Base-by-base conservation (phyloP, 768 basidiomycete genomes). In the Suillus subaureus region DNA sequence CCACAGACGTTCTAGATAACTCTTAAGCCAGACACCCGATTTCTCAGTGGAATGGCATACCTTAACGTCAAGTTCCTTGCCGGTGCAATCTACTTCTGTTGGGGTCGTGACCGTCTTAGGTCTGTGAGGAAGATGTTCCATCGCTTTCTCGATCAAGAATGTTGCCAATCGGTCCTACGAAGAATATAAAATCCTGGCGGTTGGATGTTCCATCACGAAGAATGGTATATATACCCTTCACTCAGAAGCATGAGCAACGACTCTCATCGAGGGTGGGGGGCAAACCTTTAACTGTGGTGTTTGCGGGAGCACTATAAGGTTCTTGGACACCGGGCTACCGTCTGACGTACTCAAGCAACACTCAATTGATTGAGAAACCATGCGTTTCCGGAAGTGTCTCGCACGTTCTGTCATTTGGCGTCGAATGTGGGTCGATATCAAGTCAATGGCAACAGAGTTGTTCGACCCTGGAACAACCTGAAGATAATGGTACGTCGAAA, bases 401-500 rank as follows among this genome's bases (percentile, higher is more conserved):
- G 89, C 84, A 4, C 96, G 89, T 62, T 94, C 91, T 61, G 89
- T 86, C 55, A 99, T 84, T 74, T 97, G 89, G 45, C 90, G 86
- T 33, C 89, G 86, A 64, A 99, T 87, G 73, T 99, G 97, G 2
- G 93, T 94, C 18, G 90, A 89, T 62, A 99, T 94, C 45, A 99
- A 83, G 66, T 97, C 96, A 63, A 97, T 95, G 4, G 97, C 96
- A 12, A 97, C 90, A 26, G 85, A 76, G 72, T 99, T 99, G 68
- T 94, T 88, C 4, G 87, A 87, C 3, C 97, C 97, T 2, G 96
- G 96, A n/a, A 99, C 96, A 69, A 98, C 96, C 96, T 97, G 67
- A n/a, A 61, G 39, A 47, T 64, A 35, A 26, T 40, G 55, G 39
- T 47, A 37, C 35, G 18, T 52, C 12, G 23, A 18, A 49, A 40